Evolutionary conservation across 129 eudicot species (phyloP).

Genomic region (Lactuca sativa): DNA sequence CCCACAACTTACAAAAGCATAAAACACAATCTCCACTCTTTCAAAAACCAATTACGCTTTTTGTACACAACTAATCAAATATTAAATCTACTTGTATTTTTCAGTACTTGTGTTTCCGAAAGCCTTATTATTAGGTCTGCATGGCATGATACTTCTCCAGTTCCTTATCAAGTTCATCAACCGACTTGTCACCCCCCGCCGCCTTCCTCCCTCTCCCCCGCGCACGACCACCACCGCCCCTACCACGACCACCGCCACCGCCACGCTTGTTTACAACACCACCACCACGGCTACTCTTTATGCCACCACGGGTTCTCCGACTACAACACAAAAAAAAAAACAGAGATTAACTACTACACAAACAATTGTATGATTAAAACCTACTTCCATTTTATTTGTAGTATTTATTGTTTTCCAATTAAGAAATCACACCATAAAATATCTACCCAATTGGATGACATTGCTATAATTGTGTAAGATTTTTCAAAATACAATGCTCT

Average conservation of each 20-base stretch:
- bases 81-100: neutral
- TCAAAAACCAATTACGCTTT: slow-evolving; percentile 13
- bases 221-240: slow-evolving; percentile 44
- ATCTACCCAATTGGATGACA: too few species aligned
- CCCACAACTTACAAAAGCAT: slow-evolving; percentile 8
- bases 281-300: slow-evolving; percentile 36
- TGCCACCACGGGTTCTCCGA: slow-evolving; percentile 54
- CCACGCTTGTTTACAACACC: neutral
- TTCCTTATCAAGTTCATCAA: slow-evolving; percentile 92
- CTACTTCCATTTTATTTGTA: too few species aligned
- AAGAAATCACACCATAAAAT: too few species aligned
- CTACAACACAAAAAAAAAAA: slow-evolving; percentile 31
- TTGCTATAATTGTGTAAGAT: too few species aligned
- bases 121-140: slow-evolving; percentile 37
- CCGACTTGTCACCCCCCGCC: slow-evolving; percentile 55
- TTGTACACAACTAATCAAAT: slow-evolving; percentile 41
- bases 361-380: neutral
- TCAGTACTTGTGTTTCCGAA: neutral
- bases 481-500: too few species aligned
- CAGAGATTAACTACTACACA: neutral
- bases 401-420: too few species aligned
- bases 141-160: slow-evolving; percentile 84
- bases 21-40: slow-evolving; percentile 8
- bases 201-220: slow-evolving; percentile 58
- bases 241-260: slow-evolving; percentile 46